A percentile compares a stretch with the other conserved stretches of the same genome.
These are phyloP conservation scores for Lepraria neglecta DNA, from an alignment of 495 filamentous ascomycete genomes.

Conservation along the genomic window DNA sequence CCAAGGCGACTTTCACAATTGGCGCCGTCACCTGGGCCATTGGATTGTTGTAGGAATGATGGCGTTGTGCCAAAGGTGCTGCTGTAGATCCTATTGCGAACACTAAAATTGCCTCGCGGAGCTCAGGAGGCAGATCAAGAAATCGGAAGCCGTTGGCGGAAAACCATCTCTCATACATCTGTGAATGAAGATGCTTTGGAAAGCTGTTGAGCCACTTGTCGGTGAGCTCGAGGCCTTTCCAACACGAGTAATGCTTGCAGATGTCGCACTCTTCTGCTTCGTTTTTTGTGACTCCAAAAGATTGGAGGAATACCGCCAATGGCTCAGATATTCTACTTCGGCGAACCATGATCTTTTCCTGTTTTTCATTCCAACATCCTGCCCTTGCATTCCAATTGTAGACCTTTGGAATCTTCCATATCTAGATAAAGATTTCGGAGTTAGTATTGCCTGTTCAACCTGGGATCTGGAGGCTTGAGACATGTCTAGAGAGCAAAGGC, in stretches of 20 bases:
- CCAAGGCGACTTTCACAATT: background rate
- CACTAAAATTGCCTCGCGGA: conserved; percentile 12
- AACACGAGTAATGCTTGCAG: conserved; percentile 14
- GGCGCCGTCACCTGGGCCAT: background rate
- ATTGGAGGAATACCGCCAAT: background rate
- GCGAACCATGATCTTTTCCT: conserved; percentile 9
- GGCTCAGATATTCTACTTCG: conserved; percentile 1
- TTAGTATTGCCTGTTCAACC: too few species aligned
- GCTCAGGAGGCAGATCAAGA: conserved; percentile 11
- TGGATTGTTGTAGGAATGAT: background rate
- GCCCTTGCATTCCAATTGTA: background rate
- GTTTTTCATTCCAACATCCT: background rate
- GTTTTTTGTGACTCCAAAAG: background rate
- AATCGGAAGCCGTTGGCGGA: conserved; percentile 9
- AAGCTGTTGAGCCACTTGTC: conserved; percentile 6
- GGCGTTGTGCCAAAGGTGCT: background rate
- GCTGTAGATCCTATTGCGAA: conserved; percentile 4
- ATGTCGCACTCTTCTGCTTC: conserved; percentile 4
- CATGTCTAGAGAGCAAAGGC: too few species aligned
- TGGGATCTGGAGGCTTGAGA: too few species aligned
- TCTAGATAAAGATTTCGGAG: too few species aligned
- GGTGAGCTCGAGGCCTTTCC: background rate
- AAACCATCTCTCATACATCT: conserved; percentile 10
- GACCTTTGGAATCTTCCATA: background rate
- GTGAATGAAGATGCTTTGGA: background rate